Conservation (phyloP, 108 stramenopile species). For the Thalassiosira profunda region DNA sequence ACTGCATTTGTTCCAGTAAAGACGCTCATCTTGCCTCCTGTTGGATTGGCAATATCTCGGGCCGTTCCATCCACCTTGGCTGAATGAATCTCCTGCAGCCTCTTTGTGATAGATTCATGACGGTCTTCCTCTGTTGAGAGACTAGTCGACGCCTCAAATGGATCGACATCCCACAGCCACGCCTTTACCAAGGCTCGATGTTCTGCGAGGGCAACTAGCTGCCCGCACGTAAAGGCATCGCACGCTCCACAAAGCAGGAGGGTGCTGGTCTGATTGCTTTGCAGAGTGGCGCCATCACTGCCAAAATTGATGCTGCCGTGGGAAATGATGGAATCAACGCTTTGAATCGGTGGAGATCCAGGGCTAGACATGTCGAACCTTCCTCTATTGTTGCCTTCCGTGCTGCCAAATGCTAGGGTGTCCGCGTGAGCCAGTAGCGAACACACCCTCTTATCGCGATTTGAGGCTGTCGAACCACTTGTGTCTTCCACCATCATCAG, state of each 20-base stretch:
- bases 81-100: too few species aligned
- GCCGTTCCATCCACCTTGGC: too few species aligned
- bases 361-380: slow-evolving; percentile 12
- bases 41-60: too few species aligned
- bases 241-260: slow-evolving; percentile 69
- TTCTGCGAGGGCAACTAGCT: slow-evolving; percentile 83
- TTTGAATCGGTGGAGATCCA: slow-evolving; percentile 38
- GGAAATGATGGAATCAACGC: slow-evolving; percentile 36
- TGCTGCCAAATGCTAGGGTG: slow-evolving; percentile 63
- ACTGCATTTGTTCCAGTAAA: too few species aligned
- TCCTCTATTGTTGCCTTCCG: neutral
- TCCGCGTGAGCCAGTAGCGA: slow-evolving; percentile 83
- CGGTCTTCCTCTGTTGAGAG: too few species aligned
- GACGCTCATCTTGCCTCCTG: too few species aligned
- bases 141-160: too few species aligned
- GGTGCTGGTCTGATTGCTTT: slow-evolving; percentile 78
- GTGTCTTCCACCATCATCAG: neutral
- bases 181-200: slow-evolving; percentile 82
- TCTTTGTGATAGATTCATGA: too few species aligned
- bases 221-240: slow-evolving; percentile 87
- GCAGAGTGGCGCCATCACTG: neutral
- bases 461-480: slow-evolving; percentile 3
- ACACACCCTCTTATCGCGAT: slow-evolving; percentile 72
- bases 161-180: slow-evolving; percentile 74
- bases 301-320: slow-evolving; percentile 14